Evolutionary conservation across 2,329 filamentous ascomycete species (phyloP).

Genomic region (Phaeomoniella chlamydospora): DNA sequence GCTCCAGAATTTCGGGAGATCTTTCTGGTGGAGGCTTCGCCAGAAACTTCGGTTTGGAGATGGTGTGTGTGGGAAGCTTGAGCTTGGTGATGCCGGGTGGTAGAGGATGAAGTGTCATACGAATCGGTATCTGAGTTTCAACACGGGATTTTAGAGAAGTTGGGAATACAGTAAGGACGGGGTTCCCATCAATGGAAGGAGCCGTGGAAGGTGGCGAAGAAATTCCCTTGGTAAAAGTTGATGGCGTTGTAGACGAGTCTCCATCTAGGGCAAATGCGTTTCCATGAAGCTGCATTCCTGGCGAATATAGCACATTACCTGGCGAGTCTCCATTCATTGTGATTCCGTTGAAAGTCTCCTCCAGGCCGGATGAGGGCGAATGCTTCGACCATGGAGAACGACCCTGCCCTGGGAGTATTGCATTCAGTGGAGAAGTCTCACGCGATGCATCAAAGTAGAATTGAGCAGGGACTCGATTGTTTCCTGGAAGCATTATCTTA

Average conservation of each 20-base stretch:
- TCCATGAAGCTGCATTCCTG: constrained; percentile 20
- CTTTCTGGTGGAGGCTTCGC: constrained; percentile 55
- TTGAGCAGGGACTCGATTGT: constrained; percentile 4
- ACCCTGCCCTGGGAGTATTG: constrained; percentile 14
- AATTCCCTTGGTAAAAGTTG: constrained; percentile 11
- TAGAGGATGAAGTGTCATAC: constrained; percentile 61
- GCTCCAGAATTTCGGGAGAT: constrained; percentile 60
- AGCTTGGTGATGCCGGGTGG: constrained; percentile 64
- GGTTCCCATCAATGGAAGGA: constrained; percentile 13
- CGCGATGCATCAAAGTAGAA: constrained; percentile 20
- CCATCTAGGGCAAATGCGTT: constrained; percentile 23
- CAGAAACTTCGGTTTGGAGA: constrained; percentile 85
- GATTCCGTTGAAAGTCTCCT: constrained; percentile 30
- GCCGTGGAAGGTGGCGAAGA: constrained; percentile 12
- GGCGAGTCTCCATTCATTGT: constrained; percentile 27
- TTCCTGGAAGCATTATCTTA: constrained; percentile 13
- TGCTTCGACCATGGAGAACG: constrained; percentile 23
- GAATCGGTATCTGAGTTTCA: constrained; percentile 89
- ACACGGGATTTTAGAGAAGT: constrained; percentile 76
- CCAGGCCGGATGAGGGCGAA: constrained; percentile 26
- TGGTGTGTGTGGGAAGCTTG: constrained; percentile 76
- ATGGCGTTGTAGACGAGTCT: constrained; percentile 21
- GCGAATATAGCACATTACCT: constrained; percentile 20
- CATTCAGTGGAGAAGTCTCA: constrained; percentile 22
- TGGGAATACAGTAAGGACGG: constrained; percentile 45